Evolutionary conservation across 768 basidiomycete genomes (phyloP), one percentile per base, ranked within the genome.

Genomic region (Megacollybia marginata): DNA sequence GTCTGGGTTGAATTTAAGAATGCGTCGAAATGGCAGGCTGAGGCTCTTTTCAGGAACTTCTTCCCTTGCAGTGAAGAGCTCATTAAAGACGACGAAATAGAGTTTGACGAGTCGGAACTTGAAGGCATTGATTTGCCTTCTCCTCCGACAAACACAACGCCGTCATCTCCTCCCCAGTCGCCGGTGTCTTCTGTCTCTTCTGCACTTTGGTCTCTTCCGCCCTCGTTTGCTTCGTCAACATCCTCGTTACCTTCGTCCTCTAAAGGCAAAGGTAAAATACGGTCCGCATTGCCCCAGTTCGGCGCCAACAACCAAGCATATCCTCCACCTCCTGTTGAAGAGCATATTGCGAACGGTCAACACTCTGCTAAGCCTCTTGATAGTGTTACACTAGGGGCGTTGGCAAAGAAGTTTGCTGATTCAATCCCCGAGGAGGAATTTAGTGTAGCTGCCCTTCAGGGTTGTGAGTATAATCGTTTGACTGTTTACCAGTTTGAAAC

Each of bases 1-100:
- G 88, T 95, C 8, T 90, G 88, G 83, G 77, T 94, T 43, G 88
- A 92, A 64, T 94, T 94, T 72, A 87, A 83, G 71, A 83, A 88
- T 53, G 85, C 92, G 33, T 85, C 81, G 52, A 83, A 83, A 55
- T 84, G 83, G 79, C 90, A 93, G 61, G 88, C 88, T 1, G 87
- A 92, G 64, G 81, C 80, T 18, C 74, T 92, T 38, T 92, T 91
- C 80, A 79, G 85, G 53, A 92, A 92, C 67, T 92, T 92, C 69
- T 92, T 92, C 83, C 90, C 90, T 0, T 86, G 79, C 13, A 71
- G 78, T 9, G 85, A 87, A 46, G 72, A 69, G 44, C 5, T 13
- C 15, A 31, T 5, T 5, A 19, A 16, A 31, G 62, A 59, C 18
- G 51, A 53, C 16, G 69, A 70, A 42, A 40, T 40, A 18, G 38